Evolutionary conservation across 2,329 filamentous ascomycete genomes (phyloP).

Genomic region (Aspergillus sp.): DNA sequence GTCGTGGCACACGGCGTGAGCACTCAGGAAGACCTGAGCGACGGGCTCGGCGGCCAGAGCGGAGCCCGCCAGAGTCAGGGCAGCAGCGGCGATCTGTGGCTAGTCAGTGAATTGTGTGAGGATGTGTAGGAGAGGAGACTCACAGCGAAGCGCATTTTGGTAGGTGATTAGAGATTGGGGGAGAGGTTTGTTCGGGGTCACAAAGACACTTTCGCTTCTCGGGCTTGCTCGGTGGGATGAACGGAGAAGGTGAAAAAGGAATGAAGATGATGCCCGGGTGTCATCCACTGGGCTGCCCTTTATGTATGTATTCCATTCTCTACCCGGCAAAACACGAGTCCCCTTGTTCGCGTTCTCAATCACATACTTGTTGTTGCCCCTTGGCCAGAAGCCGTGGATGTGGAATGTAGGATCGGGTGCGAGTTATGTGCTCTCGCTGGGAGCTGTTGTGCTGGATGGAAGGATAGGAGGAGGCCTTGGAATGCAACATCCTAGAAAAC

Average conservation of each 20-base stretch:
- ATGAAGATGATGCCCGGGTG: neutral
- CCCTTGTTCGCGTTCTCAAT: neutral
- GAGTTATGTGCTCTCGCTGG: neutral
- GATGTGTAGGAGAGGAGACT: neutral
- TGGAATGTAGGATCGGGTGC: neutral
- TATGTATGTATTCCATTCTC: neutral
- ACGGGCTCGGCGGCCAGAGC: slow-evolving; percentile 13
- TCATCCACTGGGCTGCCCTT: neutral
- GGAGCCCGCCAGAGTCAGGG: slow-evolving; percentile 11
- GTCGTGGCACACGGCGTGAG: slow-evolving; percentile 12
- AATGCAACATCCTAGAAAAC: neutral
- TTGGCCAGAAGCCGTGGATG: neutral
- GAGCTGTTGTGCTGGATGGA: neutral
- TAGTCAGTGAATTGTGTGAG: neutral
- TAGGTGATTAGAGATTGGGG: neutral
- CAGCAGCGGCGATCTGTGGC: slow-evolving; percentile 9
- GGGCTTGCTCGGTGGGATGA: neutral
- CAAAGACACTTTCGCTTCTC: neutral
- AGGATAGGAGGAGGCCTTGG: neutral
- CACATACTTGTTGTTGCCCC: neutral
- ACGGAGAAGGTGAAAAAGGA: neutral
- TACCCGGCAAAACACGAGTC: neutral
- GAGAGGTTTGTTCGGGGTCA: neutral
- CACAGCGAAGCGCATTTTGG: slow-evolving; percentile 13
- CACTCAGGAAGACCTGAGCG: slow-evolving; percentile 9